phyloP scores from a whole-genome alignment of 208 protist genomes.

The Trypanosoma cruzi region DNA sequence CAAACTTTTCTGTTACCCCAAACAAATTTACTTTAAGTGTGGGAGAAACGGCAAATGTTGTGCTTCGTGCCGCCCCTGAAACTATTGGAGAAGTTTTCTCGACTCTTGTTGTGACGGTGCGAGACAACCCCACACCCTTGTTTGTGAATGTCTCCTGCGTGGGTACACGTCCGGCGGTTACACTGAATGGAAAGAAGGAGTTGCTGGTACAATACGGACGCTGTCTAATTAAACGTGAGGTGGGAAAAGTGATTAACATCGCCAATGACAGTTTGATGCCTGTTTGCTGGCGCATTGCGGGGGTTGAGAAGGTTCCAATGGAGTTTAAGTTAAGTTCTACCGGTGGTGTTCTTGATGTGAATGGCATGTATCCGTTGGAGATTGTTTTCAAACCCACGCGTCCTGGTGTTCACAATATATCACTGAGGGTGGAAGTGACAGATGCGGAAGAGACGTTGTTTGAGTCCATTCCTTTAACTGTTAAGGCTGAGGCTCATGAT shows the following conservation, averaged over 20 bases:
- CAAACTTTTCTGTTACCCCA: slow-evolving; percentile 81
- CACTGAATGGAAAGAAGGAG: slow-evolving; percentile 78
- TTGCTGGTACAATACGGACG: slow-evolving; percentile 80
- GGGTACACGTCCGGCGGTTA: slow-evolving; percentile 81
- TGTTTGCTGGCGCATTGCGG: slow-evolving; percentile 68
- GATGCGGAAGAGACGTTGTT: slow-evolving; percentile 51
- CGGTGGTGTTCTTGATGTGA: slow-evolving; percentile 70
- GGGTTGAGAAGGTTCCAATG: slow-evolving; percentile 56
- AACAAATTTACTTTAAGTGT: slow-evolving; percentile 68
- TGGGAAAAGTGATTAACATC: slow-evolving; percentile 50
- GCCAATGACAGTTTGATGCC: slow-evolving; percentile 83
- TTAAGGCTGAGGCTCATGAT: slow-evolving; percentile 94
- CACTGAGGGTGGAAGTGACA: slow-evolving; percentile 60
- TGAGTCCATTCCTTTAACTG: slow-evolving; percentile 68
- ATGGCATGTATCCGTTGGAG: slow-evolving; percentile 49
- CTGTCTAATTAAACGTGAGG: slow-evolving; percentile 60
- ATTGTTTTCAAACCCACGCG: slow-evolving; percentile 70
- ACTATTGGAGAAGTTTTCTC: slow-evolving; percentile 80
- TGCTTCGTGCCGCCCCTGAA: slow-evolving; percentile 86
- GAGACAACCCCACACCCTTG: slow-evolving; percentile 93
- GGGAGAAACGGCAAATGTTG: slow-evolving; percentile 78
- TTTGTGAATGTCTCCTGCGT: slow-evolving; percentile 80
- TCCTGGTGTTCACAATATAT: slow-evolving; percentile 73
- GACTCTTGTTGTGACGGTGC: slow-evolving; percentile 85
- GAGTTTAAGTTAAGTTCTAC: slow-evolving; percentile 76